phyloP scores from a whole-genome alignment of 1,284 basidiomycete genomes.

The Ustilago hordei region DNA sequence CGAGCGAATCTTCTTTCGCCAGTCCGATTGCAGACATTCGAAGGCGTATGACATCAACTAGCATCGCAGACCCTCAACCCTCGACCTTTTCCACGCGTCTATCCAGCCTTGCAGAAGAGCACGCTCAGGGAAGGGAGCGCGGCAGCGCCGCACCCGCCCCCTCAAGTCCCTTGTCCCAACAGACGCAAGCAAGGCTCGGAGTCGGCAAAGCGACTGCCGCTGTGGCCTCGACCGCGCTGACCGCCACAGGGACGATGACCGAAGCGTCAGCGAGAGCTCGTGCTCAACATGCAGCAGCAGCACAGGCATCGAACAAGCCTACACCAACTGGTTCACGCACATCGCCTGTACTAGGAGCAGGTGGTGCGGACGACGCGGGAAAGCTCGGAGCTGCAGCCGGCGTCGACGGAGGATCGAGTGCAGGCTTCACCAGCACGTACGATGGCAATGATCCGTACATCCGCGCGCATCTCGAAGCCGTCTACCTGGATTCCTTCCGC shows the following conservation, averaged over 20 bases:
- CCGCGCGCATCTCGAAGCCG: conserved; percentile 62
- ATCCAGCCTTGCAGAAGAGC: conserved; percentile 42
- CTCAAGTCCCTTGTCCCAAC: conserved; percentile 27
- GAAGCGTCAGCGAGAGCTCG: conserved; percentile 46
- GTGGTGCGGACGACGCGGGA: conserved; percentile 14
- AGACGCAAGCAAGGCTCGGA: conserved; percentile 47
- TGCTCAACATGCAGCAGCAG: conserved; percentile 28
- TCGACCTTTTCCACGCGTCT: conserved; percentile 38
- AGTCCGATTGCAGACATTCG: conserved; percentile 56
- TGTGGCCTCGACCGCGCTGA: conserved; percentile 44
- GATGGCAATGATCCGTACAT: conserved; percentile 67
- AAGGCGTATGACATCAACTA: conserved; percentile 39
- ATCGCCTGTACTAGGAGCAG: conserved; percentile 32
- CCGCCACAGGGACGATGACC: conserved; percentile 55
- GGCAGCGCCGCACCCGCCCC: not conserved
- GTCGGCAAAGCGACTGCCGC: conserved; percentile 54
- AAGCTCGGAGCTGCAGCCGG: conserved; percentile 18
- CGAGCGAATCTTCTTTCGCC: conserved; percentile 43
- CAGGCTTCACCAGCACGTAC: conserved; percentile 58
- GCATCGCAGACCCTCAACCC: conserved; percentile 22
- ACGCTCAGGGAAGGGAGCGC: conserved; percentile 17
- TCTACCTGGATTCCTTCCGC: conserved; percentile 57
- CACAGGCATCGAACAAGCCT: conserved; percentile 29
- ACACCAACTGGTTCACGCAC: conserved; percentile 49
- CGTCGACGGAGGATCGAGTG: conserved; percentile 16